Base-by-base conservation (phyloP, 345 rosid genomes). In the Alliaria petiolata region DNA sequence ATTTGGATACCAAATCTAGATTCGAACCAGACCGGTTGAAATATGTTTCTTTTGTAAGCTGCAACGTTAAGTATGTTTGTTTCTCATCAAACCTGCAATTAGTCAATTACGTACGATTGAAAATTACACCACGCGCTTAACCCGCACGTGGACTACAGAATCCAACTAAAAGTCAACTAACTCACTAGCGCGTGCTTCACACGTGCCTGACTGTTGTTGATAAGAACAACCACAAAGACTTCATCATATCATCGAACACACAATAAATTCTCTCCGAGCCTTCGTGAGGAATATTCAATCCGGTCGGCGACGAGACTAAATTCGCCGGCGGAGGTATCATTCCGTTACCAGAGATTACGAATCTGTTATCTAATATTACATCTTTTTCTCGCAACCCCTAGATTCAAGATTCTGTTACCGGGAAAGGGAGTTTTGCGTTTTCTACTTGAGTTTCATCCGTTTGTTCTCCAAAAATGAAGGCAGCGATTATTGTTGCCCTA, bases 401-500 rank as follows among this genome's bases (percentile, higher is more conserved):
- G n/a, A 35, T 46, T 15, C 15, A 19, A 25, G 13, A 16, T 28
- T 70, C 15, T 35, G 16, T 34, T 20, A 22, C 46, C 38, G 35
- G 26, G 45, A 17, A 53, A 40, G 17, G 22, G 22, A 8, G 4
- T 20, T 39, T 20, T n/a, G n/a, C n/a, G n/a, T n/a, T n/a, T n/a
- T n/a, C n/a, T n/a, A n/a, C n/a, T n/a, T n/a, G n/a, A n/a, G n/a
- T n/a, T 45, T n/a, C n/a, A n/a, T n/a, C n/a, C n/a, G 9, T 34
- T 45, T 2, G 0, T 22, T 35, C 15, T 33, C 25, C 7, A 40
- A 8, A 19, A 28, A 74, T 74, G 79, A 71, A 56, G 39, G 12
- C 61, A 63, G 10, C 62, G 9, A 34, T 42, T 31, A 30, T 25
- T 7, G 9, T 55, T 63, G 53, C 79, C 72, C 56, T 76, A 14